A percentile compares a stretch with the other conserved stretches of the same genome.
phyloP scores from a whole-genome alignment of 176 grass and related monocot genomes.

The Cymbopogon citratus region DNA sequence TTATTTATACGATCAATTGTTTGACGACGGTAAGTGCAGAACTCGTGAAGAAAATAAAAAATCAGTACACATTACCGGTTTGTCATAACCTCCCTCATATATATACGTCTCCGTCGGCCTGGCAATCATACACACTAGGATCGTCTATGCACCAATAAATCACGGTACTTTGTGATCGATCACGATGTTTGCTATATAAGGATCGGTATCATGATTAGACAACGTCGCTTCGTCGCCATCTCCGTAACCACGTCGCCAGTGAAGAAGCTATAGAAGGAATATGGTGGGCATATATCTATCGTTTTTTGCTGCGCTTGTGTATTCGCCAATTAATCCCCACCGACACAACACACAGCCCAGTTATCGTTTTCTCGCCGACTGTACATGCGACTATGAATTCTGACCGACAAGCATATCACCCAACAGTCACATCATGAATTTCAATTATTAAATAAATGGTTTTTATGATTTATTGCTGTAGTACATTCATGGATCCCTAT shows the following conservation, averaged over 20 bases:
- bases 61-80: no score
- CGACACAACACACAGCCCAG: conserved; percentile 13
- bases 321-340: conserved; percentile 1
- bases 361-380: neutral
- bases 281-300: neutral
- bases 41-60: no score
- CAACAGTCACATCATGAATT: neutral
- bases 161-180: no score
- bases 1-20: no score
- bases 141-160: no score
- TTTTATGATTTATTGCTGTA: neutral
- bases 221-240: no score
- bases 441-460: neutral
- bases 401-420: neutral
- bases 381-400: neutral
- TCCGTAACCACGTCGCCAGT: neutral
- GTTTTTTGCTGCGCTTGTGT: conserved; percentile 2
- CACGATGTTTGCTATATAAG: no score
- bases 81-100: no score
- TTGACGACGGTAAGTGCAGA: no score
- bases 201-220: no score
- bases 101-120: no score
- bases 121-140: no score
- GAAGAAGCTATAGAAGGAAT: neutral
- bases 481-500: neutral